phyloP scores from a whole-genome alignment of 345 rosid species.

The Citrus mangshanensis region DNA sequence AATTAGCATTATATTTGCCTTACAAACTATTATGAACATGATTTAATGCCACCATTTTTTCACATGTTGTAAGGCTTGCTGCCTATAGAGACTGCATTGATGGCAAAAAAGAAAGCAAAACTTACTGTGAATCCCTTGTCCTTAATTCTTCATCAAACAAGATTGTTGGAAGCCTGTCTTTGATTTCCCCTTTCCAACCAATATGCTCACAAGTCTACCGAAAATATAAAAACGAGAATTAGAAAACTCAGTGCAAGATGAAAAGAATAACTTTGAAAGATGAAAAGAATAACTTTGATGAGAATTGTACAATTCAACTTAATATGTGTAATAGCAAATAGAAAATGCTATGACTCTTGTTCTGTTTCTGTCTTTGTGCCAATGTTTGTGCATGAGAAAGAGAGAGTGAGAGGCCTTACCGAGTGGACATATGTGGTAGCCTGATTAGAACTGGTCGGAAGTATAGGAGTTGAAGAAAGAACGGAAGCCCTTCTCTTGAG shows the following conservation, averaged over 20 bases:
- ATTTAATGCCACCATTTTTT: not conserved
- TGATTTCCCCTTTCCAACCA: conserved; percentile 57
- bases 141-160: conserved; percentile 75
- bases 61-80: conserved; percentile 18
- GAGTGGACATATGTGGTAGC: conserved; percentile 35
- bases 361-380: not conserved
- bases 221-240: not conserved
- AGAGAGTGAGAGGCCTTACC: conserved; percentile 35
- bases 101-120: not conserved
- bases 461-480: conserved; percentile 40
- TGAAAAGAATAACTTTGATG: not conserved
- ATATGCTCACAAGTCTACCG: conserved; percentile 45
- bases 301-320: not conserved
- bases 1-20: not conserved
- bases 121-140: conserved; percentile 83
- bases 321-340: not conserved
- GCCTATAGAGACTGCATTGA: not conserved
- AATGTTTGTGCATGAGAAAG: conserved; percentile 2
- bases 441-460: conserved; percentile 47
- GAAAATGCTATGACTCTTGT: not conserved
- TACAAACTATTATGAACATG: not conserved
- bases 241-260: not conserved
- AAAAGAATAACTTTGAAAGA: not conserved
- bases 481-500: conserved; percentile 84
- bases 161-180: conserved; percentile 60